Evolutionary conservation across 306 rosid genomes (phyloP).

Genomic region (Benincasa hispida): DNA sequence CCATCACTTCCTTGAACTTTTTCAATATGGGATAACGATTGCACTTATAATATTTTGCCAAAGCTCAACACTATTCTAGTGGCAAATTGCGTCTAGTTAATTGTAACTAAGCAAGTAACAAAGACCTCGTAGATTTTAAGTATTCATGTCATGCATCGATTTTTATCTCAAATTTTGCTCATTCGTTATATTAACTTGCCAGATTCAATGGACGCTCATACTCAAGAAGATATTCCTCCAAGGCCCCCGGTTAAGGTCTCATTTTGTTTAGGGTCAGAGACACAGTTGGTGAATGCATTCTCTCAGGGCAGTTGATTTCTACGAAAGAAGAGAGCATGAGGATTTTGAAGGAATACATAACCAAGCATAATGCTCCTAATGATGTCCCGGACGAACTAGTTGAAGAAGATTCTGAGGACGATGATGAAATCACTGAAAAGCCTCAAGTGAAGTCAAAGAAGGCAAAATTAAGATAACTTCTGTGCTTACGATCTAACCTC

Average conservation of each 20-base stretch:
- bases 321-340: slow-evolving; percentile 66
- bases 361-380: slow-evolving; percentile 64
- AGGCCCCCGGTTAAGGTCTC: slow-evolving; percentile 36
- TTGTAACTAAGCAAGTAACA: not conserved
- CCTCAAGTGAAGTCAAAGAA: slow-evolving; percentile 49
- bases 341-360: slow-evolving; percentile 70
- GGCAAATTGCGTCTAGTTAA: not conserved
- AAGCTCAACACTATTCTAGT: not conserved
- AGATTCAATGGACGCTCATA: slow-evolving; percentile 33
- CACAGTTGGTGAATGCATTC: slow-evolving; percentile 27
- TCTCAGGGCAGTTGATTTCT: slow-evolving; percentile 55
- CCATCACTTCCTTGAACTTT: too few species aligned
- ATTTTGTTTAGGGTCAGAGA: slow-evolving; percentile 47
- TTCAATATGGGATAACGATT: too few species aligned
- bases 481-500: not conserved
- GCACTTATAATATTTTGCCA: too few species aligned
- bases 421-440: slow-evolving; percentile 35
- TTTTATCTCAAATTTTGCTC: not conserved
- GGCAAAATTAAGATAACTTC: slow-evolving; percentile 41
- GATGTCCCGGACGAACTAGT: slow-evolving; percentile 70
- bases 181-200: not conserved
- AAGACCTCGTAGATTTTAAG: too few species aligned
- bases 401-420: slow-evolving; percentile 59
- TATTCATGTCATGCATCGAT: not conserved
- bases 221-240: slow-evolving; percentile 17